These are phyloP conservation scores for Candida boidinii DNA, from an alignment of 805 yeast species.

Conservation along the genomic window DNA sequence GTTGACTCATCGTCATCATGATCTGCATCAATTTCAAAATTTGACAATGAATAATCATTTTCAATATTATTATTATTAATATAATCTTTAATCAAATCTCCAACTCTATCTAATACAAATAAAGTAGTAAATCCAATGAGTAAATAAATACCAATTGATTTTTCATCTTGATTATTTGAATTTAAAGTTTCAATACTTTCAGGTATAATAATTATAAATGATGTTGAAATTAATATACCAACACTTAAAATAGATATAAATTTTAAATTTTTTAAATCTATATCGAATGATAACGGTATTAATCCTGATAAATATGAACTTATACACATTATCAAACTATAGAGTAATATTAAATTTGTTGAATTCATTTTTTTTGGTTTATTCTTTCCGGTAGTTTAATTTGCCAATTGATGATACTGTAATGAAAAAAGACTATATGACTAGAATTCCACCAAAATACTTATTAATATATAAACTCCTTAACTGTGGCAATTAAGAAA, in stretches of 20 bases:
- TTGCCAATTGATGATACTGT: no score
- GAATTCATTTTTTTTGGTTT: no score
- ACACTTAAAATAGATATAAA: conserved; percentile 42
- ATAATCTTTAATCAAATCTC: no score
- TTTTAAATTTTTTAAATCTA: conserved; percentile 22
- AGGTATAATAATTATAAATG: conserved; percentile 52
- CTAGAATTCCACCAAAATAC: no score
- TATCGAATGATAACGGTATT: conserved; percentile 15
- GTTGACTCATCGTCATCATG: background rate
- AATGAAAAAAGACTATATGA: no score
- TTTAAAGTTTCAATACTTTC: conserved; percentile 44
- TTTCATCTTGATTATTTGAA: conserved; percentile 14
- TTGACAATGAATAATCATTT: background rate
- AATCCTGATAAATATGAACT: conserved; percentile 22
- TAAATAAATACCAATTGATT: conserved; percentile 37
- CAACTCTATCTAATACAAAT: conserved; percentile 36
- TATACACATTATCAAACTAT: conserved; percentile 1
- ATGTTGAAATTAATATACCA: conserved; percentile 55
- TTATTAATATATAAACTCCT: no score
- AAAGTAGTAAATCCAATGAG: conserved; percentile 46
- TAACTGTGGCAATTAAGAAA: no score
- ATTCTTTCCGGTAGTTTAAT: no score
- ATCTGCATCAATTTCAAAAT: background rate
- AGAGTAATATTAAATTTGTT: no score
- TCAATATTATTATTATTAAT: no score